These are phyloP conservation scores for Chrysophaeum taylorii DNA, from an alignment of 352 stramenopile genomes.

Conservation along the genomic window DNA sequence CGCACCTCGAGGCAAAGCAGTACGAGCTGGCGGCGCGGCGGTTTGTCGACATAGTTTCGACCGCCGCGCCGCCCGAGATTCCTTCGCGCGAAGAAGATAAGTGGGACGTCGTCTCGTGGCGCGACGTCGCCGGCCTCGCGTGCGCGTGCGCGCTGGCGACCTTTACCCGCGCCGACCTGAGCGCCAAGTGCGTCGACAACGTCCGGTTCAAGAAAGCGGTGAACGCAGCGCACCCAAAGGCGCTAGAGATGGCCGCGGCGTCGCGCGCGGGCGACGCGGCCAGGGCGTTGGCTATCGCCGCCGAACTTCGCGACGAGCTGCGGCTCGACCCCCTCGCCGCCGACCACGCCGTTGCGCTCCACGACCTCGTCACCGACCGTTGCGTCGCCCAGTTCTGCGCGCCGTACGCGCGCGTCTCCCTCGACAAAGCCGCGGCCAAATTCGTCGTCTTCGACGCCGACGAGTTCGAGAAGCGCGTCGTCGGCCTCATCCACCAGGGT, in stretches of 20 bases:
- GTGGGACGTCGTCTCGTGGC: slow-evolving; percentile 23
- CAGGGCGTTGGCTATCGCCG: background rate
- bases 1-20: background rate
- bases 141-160: slow-evolving; percentile 66
- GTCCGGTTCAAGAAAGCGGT: slow-evolving; percentile 42
- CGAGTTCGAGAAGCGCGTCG: background rate
- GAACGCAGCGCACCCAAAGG: no score
- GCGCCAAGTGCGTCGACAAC: slow-evolving; percentile 69
- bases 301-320: background rate
- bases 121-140: slow-evolving; percentile 71
- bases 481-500: background rate
- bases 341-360: background rate
- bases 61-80: background rate
- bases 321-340: background rate
- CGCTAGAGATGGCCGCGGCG: no score
- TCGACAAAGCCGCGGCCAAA: background rate
- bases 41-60: background rate
- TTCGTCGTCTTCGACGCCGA: background rate
- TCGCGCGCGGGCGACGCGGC: background rate
- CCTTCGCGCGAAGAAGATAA: background rate
- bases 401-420: background rate
- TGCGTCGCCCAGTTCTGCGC: slow-evolving; percentile 2
- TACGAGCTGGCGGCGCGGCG: background rate
- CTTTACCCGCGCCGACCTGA: slow-evolving; percentile 63
- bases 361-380: background rate